A percentile compares a stretch with the other conserved stretches of the same genome.
phyloP scores from a whole-genome alignment of 805 yeast genomes.

The Scheffersomyces coipomensis region DNA sequence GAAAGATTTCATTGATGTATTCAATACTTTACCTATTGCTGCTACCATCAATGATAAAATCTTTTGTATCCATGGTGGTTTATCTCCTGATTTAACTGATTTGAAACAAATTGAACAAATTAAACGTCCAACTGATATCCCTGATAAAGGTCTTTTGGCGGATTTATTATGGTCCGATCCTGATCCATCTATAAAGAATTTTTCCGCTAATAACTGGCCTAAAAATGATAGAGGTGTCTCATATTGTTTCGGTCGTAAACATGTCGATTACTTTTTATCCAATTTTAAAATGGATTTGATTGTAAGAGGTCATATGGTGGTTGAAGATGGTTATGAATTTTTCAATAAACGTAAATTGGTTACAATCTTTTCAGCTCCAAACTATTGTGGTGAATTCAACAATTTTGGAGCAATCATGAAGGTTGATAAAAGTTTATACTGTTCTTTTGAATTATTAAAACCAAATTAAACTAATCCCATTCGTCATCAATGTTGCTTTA shows the following conservation, averaged over 20 bases:
- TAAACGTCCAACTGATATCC: constrained; percentile 80
- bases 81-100: constrained; percentile 67
- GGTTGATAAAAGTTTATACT: constrained; percentile 63
- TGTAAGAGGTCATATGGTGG: constrained; percentile 87
- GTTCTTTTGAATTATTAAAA: constrained; percentile 69
- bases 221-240: constrained; percentile 84
- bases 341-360: constrained; percentile 72
- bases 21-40: constrained; percentile 60
- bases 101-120: constrained; percentile 69
- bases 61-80: constrained; percentile 67
- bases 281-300: constrained; percentile 72
- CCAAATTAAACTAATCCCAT: constrained; percentile 28
- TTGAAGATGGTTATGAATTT: constrained; percentile 85
- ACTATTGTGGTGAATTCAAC: constrained; percentile 79
- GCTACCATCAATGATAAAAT: constrained; percentile 59
- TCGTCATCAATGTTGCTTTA: background rate
- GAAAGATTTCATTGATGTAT: constrained; percentile 54
- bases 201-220: constrained; percentile 58
- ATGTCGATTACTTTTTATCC: constrained; percentile 67
- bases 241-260: constrained; percentile 70
- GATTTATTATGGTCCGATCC: constrained; percentile 87
- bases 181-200: constrained; percentile 36
- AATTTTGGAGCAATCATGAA: constrained; percentile 81
- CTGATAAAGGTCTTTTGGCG: constrained; percentile 74
- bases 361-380: constrained; percentile 80